These are phyloP conservation scores for Russula earlei DNA, from an alignment of 768 basidiomycete genomes.

Conservation along the genomic window DNA sequence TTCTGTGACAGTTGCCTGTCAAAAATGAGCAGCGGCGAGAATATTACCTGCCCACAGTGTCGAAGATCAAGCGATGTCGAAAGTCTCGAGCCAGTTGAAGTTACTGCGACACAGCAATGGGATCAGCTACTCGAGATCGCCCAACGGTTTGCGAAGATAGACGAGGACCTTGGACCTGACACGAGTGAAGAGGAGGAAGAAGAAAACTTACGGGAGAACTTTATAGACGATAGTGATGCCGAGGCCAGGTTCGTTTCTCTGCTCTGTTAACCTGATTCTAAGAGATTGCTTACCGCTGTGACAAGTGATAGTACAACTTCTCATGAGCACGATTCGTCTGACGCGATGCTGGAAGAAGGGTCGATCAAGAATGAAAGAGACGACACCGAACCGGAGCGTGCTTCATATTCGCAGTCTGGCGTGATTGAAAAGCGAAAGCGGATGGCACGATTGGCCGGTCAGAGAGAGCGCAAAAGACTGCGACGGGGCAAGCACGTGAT, in stretches of 20 bases:
- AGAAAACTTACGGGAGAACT: conserved; percentile 24
- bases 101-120: conserved; percentile 37
- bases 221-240: conserved; percentile 25
- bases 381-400: background rate
- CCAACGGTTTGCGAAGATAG: conserved; percentile 31
- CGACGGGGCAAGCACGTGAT: background rate
- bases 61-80: conserved; percentile 25
- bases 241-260: conserved; percentile 6
- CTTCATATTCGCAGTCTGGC: conserved; percentile 3
- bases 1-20: conserved; percentile 33
- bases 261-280: background rate
- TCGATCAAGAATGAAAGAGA: background rate
- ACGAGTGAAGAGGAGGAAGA: conserved; percentile 37
- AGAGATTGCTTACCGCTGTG: background rate
- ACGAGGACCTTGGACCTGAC: conserved; percentile 29
- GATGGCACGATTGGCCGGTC: background rate
- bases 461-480: background rate
- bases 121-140: conserved; percentile 35
- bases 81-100: conserved; percentile 28
- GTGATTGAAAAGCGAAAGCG: conserved; percentile 7
- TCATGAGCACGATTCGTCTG: background rate
- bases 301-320: background rate
- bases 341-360: background rate
- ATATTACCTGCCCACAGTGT: conserved; percentile 32
- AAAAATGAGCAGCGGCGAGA: conserved; percentile 24